A percentile compares a stretch with the other conserved stretches of the same genome.
Evolutionary conservation across 2,329 filamentous ascomycete genomes (phyloP).

Genomic region (Cercospora sojina): DNA sequence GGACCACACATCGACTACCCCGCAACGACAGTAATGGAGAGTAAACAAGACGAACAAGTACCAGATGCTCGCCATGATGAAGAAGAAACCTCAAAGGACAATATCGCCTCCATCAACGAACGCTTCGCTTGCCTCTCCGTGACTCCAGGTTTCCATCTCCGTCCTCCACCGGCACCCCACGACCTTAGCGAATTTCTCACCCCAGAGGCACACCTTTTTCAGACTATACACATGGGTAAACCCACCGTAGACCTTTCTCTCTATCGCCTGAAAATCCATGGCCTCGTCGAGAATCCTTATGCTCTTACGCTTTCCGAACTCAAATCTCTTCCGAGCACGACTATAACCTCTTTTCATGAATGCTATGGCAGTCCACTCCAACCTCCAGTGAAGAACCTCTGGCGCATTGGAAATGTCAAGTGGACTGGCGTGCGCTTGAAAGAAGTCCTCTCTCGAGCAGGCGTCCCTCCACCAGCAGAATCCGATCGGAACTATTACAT

Average conservation of each 20-base stretch:
- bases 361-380: constrained; percentile 41
- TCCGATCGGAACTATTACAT: constrained; percentile 23
- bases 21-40: neutral
- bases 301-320: constrained; percentile 33
- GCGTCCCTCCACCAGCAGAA: neutral
- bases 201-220: constrained; percentile 33
- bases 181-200: constrained; percentile 5
- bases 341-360: constrained; percentile 39
- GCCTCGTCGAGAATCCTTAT: constrained; percentile 36
- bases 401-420: constrained; percentile 39
- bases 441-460: constrained; percentile 30
- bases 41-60: neutral
- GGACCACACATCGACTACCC: no score
- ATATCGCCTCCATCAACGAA: neutral
- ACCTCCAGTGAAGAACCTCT: constrained; percentile 33
- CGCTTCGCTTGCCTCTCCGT: neutral
- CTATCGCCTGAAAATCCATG: constrained; percentile 38
- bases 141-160: constrained; percentile 11
- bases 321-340: constrained; percentile 29
- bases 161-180: constrained; percentile 11
- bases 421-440: constrained; percentile 40
- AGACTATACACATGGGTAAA: constrained; percentile 41
- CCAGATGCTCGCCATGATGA: neutral
- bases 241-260: constrained; percentile 33
- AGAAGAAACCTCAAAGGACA: neutral